These are phyloP conservation scores for Lumnitzera racemosa DNA, from an alignment of 345 rosid species.

Conservation along the genomic window DNA sequence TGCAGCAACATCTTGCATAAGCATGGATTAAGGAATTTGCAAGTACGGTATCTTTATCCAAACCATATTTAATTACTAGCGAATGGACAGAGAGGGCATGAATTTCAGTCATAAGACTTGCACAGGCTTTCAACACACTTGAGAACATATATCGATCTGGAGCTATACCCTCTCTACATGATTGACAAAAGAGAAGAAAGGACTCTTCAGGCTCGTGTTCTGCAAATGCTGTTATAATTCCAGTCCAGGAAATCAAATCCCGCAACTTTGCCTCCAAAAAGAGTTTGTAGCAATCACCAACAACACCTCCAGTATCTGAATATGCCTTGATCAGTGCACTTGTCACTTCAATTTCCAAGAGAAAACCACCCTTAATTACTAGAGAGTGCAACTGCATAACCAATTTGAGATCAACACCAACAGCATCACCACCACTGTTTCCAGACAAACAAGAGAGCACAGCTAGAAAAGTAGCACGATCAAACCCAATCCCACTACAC, in stretches of 20 bases:
- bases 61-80: conserved; percentile 53
- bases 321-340: conserved; percentile 75
- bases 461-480: conserved; percentile 66
- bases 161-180: conserved; percentile 32
- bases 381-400: conserved; percentile 62
- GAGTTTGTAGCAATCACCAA: conserved; percentile 48
- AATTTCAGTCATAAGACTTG: conserved; percentile 56
- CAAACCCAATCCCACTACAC: conserved; percentile 42
- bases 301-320: conserved; percentile 51
- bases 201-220: conserved; percentile 59
- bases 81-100: conserved; percentile 55
- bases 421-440: conserved; percentile 17
- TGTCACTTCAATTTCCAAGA: conserved; percentile 49
- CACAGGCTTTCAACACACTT: conserved; percentile 70
- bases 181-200: conserved; percentile 48
- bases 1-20: conserved; percentile 68
- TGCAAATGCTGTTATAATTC: conserved; percentile 68
- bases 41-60: conserved; percentile 51
- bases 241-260: conserved; percentile 76
- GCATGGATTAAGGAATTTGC: conserved; percentile 78
- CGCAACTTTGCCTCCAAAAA: conserved; percentile 39
- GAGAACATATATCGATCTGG: conserved; percentile 85
- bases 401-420: conserved; percentile 26
- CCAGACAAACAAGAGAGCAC: conserved; percentile 53
- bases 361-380: conserved; percentile 44